phyloP scores from a whole-genome alignment of 768 basidiomycete genomes.

The Phlebiopsis flavidoalba region DNA sequence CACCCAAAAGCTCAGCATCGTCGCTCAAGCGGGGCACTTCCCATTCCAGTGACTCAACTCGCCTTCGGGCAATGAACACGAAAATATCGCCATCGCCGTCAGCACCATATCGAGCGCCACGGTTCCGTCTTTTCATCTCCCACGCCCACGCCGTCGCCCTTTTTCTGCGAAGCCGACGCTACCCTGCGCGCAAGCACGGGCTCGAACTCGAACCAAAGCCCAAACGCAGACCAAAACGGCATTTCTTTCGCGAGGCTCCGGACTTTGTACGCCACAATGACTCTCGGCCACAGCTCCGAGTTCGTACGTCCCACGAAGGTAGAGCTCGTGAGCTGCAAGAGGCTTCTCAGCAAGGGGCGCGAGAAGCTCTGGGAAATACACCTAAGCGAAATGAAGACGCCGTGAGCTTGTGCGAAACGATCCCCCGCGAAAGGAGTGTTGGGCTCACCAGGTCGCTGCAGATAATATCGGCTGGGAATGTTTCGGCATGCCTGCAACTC shows the following conservation, averaged over 20 bases:
- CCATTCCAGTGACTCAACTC: constrained; percentile 56
- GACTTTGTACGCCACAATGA: constrained; percentile 74
- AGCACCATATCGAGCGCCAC: constrained; percentile 20
- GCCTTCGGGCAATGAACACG: constrained; percentile 57
- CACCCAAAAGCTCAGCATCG: constrained; percentile 54
- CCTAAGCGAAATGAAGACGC: constrained; percentile 33
- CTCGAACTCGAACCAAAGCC: constrained; percentile 66
- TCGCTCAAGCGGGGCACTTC: constrained; percentile 36
- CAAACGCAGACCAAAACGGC: constrained; percentile 76
- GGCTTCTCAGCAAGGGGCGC: constrained; percentile 70
- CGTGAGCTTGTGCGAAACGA: neutral
- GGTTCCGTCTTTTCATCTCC: neutral
- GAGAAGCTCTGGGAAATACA: constrained; percentile 83
- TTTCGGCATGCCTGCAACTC: neutral
- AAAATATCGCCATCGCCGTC: constrained; percentile 34
- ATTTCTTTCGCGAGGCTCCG: constrained; percentile 69
- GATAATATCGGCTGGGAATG: constrained; percentile 57
- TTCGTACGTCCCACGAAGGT: constrained; percentile 27
- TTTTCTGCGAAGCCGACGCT: neutral
- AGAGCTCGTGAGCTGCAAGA: constrained; percentile 65
- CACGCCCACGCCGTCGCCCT: neutral
- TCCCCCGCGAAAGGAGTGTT: neutral
- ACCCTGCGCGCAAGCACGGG: constrained; percentile 35
- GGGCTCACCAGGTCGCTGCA: constrained; percentile 78
- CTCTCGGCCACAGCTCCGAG: constrained; percentile 20